Evolutionary conservation across 352 stramenopile genomes (phyloP).

Genomic region (Globisporangium splendens): DNA sequence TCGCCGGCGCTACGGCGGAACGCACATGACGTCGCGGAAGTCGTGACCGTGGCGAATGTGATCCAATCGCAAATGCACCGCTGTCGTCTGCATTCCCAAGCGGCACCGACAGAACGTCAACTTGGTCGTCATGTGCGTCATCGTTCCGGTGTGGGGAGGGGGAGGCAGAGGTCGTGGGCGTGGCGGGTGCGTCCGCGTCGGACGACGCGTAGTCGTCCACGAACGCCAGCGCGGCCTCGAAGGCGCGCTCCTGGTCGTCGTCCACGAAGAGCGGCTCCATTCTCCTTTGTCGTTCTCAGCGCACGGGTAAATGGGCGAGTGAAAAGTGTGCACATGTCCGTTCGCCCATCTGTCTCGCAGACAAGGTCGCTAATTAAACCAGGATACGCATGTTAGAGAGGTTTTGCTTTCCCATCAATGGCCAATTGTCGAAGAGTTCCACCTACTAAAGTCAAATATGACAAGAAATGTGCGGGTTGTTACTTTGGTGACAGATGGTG

Average conservation of each 20-base stretch:
- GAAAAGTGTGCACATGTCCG: no score
- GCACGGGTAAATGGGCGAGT: no score
- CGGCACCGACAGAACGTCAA: not conserved
- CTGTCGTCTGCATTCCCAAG: not conserved
- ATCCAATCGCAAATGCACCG: not conserved
- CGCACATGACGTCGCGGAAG: slow-evolving; percentile 9
- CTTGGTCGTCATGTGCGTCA: not conserved
- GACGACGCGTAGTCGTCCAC: slow-evolving; percentile 23
- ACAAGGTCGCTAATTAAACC: no score
- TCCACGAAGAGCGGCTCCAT: not conserved
- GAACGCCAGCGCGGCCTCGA: slow-evolving; percentile 29
- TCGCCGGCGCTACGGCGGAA: slow-evolving; percentile 1
- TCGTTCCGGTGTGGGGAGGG: not conserved
- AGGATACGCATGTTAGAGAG: no score
- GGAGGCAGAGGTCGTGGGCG: not conserved
- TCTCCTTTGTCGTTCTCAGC: no score
- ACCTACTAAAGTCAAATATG: no score
- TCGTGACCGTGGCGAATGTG: not conserved
- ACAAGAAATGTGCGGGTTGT: no score
- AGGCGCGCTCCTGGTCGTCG: not conserved
- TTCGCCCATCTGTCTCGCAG: no score
- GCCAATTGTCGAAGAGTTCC: no score
- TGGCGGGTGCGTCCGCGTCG: not conserved
- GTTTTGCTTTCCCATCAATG: no score
- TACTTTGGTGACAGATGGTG: no score